phyloP scores from a whole-genome alignment of 352 stramenopile species.

The Globisporangium sylvaticum region DNA sequence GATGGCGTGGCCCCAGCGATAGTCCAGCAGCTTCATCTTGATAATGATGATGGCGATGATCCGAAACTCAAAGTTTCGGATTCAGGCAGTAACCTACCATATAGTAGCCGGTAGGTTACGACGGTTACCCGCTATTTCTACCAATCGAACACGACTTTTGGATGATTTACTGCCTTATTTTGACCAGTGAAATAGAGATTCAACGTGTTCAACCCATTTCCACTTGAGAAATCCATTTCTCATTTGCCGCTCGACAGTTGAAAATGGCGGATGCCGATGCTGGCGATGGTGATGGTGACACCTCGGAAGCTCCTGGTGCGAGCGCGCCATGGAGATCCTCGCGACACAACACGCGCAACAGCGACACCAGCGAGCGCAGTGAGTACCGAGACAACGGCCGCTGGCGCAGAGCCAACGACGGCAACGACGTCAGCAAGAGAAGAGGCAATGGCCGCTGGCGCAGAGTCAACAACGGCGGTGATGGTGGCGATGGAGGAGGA shows the following conservation, averaged over 20 bases:
- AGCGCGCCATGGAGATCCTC: not conserved
- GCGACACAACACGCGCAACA: not conserved
- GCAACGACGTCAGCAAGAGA: too few species aligned
- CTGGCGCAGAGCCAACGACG: not conserved
- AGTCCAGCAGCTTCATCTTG: slow-evolving; percentile 40
- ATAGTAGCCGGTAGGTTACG: not conserved
- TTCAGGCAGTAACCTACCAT: not conserved
- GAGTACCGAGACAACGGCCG: not conserved
- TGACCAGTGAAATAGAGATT: not conserved
- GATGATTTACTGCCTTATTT: not conserved
- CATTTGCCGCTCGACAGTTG: not conserved
- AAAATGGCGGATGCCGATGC: not conserved
- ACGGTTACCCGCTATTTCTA: not conserved
- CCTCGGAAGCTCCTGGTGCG: not conserved
- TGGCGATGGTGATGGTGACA: not conserved
- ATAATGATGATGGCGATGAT: not conserved
- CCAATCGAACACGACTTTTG: not conserved
- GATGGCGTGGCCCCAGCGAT: slow-evolving; percentile 63
- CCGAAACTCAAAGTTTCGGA: not conserved
- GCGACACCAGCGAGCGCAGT: not conserved
- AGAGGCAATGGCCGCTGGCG: not conserved
- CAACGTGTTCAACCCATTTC: not conserved
- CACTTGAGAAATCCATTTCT: too few species aligned
- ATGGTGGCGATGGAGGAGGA: not conserved
- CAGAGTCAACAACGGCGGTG: not conserved